phyloP scores from a whole-genome alignment of 495 filamentous ascomycete species.

The Opeltia flavorubescens region DNA sequence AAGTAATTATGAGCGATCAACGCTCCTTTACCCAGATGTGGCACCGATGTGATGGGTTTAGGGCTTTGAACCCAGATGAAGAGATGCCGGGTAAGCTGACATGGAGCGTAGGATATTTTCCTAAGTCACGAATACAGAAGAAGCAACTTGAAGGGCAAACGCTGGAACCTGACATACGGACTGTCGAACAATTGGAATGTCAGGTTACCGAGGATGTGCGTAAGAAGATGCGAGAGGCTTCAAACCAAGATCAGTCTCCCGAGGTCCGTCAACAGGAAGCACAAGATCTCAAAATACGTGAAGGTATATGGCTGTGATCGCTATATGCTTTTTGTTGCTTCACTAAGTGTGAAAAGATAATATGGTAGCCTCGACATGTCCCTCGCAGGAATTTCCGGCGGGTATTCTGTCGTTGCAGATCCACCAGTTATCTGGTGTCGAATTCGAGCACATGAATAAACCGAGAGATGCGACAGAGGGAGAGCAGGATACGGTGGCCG shows the following conservation, averaged over 20 bases:
- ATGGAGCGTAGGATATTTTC: conserved; percentile 60
- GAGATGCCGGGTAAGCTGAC: conserved; percentile 52
- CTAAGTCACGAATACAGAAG: conserved; percentile 43
- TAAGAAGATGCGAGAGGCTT: conserved; percentile 48
- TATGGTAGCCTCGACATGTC: conserved; percentile 45
- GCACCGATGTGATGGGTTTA: conserved; percentile 44
- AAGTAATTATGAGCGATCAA: conserved; percentile 42
- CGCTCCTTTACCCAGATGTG: conserved; percentile 39
- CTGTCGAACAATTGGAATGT: conserved; percentile 35
- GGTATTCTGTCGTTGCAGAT: conserved; percentile 57
- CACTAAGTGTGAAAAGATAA: conserved; percentile 14
- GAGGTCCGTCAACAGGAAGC: conserved; percentile 48
- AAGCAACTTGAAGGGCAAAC: conserved; percentile 41
- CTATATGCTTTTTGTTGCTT: background rate
- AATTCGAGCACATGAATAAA: conserved; percentile 39
- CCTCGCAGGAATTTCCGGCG: conserved; percentile 37
- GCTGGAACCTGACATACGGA: conserved; percentile 34
- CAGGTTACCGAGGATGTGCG: conserved; percentile 35
- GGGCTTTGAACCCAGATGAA: conserved; percentile 44
- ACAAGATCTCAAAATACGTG: conserved; percentile 41
- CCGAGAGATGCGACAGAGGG: conserved; percentile 27
- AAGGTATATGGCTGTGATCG: conserved; percentile 10
- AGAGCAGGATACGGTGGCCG: conserved; percentile 43
- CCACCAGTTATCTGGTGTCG: conserved; percentile 58
- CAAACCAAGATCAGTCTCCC: conserved; percentile 30